phyloP scores from a whole-genome alignment of 1,284 basidiomycete genomes.

The Ceratobasidium sp. region DNA sequence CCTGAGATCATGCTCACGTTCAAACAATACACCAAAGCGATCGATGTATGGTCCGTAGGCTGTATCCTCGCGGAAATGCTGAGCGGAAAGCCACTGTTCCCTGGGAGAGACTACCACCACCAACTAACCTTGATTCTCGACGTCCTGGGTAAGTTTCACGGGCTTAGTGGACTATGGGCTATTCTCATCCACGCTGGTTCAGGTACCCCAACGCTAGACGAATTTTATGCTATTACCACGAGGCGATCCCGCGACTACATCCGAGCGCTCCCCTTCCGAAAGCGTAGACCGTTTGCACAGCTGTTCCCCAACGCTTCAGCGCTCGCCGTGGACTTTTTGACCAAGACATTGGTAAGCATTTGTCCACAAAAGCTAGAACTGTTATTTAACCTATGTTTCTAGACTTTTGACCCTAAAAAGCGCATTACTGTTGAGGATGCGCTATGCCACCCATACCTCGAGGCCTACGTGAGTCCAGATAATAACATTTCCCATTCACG shows the following conservation, averaged over 20 bases:
- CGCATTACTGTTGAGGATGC: conserved; percentile 90
- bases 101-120: conserved; percentile 95
- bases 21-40: conserved; percentile 94
- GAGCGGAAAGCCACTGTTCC: conserved; percentile 91
- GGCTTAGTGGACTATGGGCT: not conserved
- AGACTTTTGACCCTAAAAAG: conserved; percentile 91
- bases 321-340: conserved; percentile 87
- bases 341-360: conserved; percentile 79
- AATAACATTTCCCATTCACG: not conserved
- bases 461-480: conserved; percentile 74
- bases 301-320: conserved; percentile 88
- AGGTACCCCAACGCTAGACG: conserved; percentile 82
- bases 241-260: conserved; percentile 88
- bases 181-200: not conserved
- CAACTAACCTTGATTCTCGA: conserved; percentile 90
- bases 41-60: conserved; percentile 95
- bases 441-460: conserved; percentile 88
- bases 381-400: conserved; percentile 5
- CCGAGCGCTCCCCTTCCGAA: conserved; percentile 85
- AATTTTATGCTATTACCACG: conserved; percentile 89
- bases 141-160: conserved; percentile 67
- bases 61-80: conserved; percentile 98
- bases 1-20: conserved; percentile 97
- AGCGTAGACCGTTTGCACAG: conserved; percentile 75
- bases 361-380: conserved; percentile 27